Evolutionary conservation across 805 yeast genomes (phyloP), one percentile per base, ranked within the genome.

Genomic region (baker's yeast (Saccharomyces cerevisiae)): DNA sequence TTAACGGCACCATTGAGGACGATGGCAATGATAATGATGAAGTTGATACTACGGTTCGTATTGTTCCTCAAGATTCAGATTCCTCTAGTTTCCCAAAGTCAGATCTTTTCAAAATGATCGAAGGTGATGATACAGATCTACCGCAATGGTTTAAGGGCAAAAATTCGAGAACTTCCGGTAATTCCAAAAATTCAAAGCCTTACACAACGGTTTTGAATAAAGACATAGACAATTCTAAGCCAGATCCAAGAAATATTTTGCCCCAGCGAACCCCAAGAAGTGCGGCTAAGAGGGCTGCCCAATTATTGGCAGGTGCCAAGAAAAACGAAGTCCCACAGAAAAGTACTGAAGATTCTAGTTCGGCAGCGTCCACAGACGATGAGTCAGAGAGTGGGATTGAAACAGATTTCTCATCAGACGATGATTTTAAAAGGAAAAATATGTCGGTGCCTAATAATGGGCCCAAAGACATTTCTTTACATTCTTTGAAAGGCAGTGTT

Each of bases 221-320:
- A 29, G 68, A 67, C 51, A 65, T 64, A 13, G 70, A 68, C 52
- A 67, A 68, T 52, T 64, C 70, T 5, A 59, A 59, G 55, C 68
- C 65, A 6, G 65, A 62, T 56, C 64, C 68, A 41, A 60, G 71
- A 58, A 65, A 64, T 55, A 60, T 64, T 30, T 51, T 67, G 36
- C 69, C 71, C 1, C 56, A 55, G 41, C 57, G 66, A 47, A 55
- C 59, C 6, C 62, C 66, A 41, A 64, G 70, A 31, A 57, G 52
- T 50, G 70, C 69, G n/a, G 71, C 70, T 13, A 63, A 57, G 53
- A 59, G 61, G 41, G 69, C 72, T 1, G 64, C 70, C 6, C 61
- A 62, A 41, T 57, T 65, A 27, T 53, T 66, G 2, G 56, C 68
- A 2, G 57, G 66, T 2, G 53, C 51, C 28, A 56, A 57, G n/a